Percentiles rank a stretch among this genome's conserved stretches.
These are phyloP conservation scores for Metarhizium guizhouense DNA, from an alignment of 2,329 filamentous ascomycete species.

Conservation along the genomic window DNA sequence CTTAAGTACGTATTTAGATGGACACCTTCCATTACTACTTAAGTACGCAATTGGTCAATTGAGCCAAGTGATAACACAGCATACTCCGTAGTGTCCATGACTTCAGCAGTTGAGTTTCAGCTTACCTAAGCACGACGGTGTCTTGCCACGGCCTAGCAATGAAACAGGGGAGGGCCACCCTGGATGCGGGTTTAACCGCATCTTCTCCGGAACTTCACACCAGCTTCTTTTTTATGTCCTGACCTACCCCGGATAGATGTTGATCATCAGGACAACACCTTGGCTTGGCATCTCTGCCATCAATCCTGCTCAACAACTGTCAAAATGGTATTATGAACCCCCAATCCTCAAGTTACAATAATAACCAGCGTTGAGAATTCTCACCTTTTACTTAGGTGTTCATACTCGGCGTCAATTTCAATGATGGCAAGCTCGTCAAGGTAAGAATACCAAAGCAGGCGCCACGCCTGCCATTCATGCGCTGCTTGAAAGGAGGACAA, in stretches of 20 bases:
- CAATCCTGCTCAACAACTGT: neutral
- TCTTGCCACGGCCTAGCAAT: too few relatives aligned
- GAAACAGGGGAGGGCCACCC: too few relatives aligned
- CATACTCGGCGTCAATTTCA: slow-evolving; percentile 80
- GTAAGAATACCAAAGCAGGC: slow-evolving; percentile 35
- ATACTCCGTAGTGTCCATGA: too few relatives aligned
- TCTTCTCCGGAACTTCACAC: slow-evolving; percentile 16
- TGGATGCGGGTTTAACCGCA: slow-evolving; percentile 11
- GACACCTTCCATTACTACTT: too few relatives aligned
- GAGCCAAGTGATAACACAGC: too few relatives aligned
- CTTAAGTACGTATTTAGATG: too few relatives aligned
- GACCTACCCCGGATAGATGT: neutral
- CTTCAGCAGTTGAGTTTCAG: neutral
- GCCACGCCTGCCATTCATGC: neutral
- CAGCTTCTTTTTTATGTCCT: neutral
- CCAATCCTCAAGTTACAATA: neutral
- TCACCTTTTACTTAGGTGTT: slow-evolving; percentile 50
- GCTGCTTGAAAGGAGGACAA: neutral
- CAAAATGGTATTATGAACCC: slow-evolving; percentile 1
- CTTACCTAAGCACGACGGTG: neutral
- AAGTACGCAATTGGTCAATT: too few relatives aligned
- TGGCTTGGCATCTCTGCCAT: neutral
- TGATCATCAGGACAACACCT: neutral
- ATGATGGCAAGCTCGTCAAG: slow-evolving; percentile 73
- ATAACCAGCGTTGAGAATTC: neutral